Percentiles rank a stretch among this genome's conserved stretches.
Conservation (phyloP, 2,329 filamentous ascomycete species). For the Clonostachys byssicola region DNA sequence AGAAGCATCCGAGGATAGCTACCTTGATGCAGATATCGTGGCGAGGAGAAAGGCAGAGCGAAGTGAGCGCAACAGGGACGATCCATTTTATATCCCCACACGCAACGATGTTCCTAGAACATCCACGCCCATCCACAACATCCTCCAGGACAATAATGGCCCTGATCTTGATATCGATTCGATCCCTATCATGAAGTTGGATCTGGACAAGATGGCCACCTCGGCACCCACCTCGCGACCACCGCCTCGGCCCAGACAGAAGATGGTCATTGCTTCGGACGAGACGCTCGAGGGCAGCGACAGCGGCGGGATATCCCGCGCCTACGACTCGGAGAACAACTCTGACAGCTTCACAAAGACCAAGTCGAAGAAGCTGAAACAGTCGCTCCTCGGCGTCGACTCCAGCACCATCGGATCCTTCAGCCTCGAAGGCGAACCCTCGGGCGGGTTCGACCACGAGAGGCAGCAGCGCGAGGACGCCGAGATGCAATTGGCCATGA, state of each 20-base stretch:
- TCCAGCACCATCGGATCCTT: conserved; percentile 76
- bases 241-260: conserved; percentile 44
- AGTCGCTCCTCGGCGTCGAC: conserved; percentile 75
- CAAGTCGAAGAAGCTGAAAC: conserved; percentile 48
- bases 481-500: conserved; percentile 85
- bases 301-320: conserved; percentile 35
- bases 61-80: conserved; percentile 79
- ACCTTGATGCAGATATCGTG: conserved; percentile 68
- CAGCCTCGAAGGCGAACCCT: conserved; percentile 52
- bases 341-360: conserved; percentile 43
- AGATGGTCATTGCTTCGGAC: conserved; percentile 66
- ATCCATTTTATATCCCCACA: conserved; percentile 83
- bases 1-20: conserved; percentile 57
- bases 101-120: conserved; percentile 51
- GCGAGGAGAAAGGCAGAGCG: conserved; percentile 74
- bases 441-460: conserved; percentile 51
- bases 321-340: conserved; percentile 51
- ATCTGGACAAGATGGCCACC: conserved; percentile 55
- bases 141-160: conserved; percentile 67
- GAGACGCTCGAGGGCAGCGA: conserved; percentile 61
- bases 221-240: conserved; percentile 23
- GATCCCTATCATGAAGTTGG: conserved; percentile 92
- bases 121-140: conserved; percentile 76
- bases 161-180: conserved; percentile 85
- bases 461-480: conserved; percentile 71